phyloP scores from a whole-genome alignment of 1,284 basidiomycete genomes.

The Lentinula novae-zelandiae region DNA sequence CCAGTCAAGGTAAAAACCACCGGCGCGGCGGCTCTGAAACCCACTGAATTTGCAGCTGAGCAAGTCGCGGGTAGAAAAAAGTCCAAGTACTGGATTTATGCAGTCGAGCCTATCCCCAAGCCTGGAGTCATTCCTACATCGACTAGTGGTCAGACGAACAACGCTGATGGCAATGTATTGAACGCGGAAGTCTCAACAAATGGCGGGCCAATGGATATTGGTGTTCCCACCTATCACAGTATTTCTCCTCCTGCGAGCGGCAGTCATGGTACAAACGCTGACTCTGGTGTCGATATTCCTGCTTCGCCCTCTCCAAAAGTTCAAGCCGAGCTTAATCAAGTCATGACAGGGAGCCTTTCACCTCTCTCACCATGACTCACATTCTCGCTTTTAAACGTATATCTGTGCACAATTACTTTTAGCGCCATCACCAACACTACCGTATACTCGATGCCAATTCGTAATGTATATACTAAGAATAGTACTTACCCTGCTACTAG shows the following conservation, averaged over 20 bases:
- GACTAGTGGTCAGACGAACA: slow-evolving; percentile 5
- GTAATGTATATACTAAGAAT: background rate
- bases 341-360: slow-evolving; percentile 28
- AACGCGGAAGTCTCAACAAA: background rate
- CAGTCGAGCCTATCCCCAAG: slow-evolving; percentile 56
- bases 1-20: slow-evolving; percentile 36
- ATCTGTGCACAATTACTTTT: background rate
- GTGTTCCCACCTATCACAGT: slow-evolving; percentile 2
- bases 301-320: background rate
- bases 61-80: slow-evolving; percentile 71
- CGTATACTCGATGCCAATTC: background rate
- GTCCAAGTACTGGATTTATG: slow-evolving; percentile 81
- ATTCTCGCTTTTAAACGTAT: background rate
- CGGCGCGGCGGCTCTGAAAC: slow-evolving; percentile 60
- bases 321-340: slow-evolving; percentile 18
- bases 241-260: background rate
- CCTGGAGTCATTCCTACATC: slow-evolving; percentile 26
- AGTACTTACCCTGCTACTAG: background rate
- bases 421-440: background rate
- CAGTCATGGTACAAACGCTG: slow-evolving; percentile 1
- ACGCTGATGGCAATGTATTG: background rate
- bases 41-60: slow-evolving; percentile 67
- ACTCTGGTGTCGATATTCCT: slow-evolving; percentile 5
- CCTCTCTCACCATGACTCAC: slow-evolving; percentile 19
- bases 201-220: slow-evolving; percentile 1